These are phyloP conservation scores for Cicer pinnatifidum DNA, from an alignment of 306 rosid genomes.

Conservation along the genomic window DNA sequence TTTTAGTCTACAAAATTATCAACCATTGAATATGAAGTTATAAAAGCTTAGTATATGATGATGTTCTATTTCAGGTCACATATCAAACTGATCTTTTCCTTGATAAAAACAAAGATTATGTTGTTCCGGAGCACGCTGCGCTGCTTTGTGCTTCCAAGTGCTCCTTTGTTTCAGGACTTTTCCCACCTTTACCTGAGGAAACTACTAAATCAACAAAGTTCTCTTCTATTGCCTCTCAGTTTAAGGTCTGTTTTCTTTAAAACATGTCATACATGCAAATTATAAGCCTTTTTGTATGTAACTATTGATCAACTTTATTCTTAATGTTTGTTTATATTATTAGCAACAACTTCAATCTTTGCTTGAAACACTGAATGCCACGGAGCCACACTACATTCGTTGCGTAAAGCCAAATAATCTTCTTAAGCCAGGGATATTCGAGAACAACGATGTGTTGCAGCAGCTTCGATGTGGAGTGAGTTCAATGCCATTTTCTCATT, in stretches of 20 bases:
- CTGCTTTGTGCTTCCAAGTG: constrained; percentile 79
- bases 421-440: constrained; percentile 86
- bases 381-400: constrained; percentile 94
- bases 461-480: constrained; percentile 96
- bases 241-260: constrained; percentile 66
- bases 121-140: constrained; percentile 92
- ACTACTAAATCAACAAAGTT: constrained; percentile 88
- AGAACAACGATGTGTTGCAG: constrained; percentile 75
- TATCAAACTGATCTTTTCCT: constrained; percentile 93
- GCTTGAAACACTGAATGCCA: constrained; percentile 90
- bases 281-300: background rate
- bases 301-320: constrained; percentile 30
- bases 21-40: constrained; percentile 8
- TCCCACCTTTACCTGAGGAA: constrained; percentile 87
- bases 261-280: constrained; percentile 15
- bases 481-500: constrained; percentile 37
- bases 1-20: constrained; percentile 19
- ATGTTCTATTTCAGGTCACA: constrained; percentile 72
- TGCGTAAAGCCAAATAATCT: constrained; percentile 95
- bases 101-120: constrained; percentile 95
- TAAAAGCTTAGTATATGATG: constrained; percentile 22
- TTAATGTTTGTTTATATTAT: constrained; percentile 29
- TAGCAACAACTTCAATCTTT: constrained; percentile 91
- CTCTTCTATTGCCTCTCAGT: constrained; percentile 83
- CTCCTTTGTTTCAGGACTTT: constrained; percentile 81